Evolutionary conservation across 1,284 basidiomycete genomes (phyloP).

Genomic region (Trametes versicolor): DNA sequence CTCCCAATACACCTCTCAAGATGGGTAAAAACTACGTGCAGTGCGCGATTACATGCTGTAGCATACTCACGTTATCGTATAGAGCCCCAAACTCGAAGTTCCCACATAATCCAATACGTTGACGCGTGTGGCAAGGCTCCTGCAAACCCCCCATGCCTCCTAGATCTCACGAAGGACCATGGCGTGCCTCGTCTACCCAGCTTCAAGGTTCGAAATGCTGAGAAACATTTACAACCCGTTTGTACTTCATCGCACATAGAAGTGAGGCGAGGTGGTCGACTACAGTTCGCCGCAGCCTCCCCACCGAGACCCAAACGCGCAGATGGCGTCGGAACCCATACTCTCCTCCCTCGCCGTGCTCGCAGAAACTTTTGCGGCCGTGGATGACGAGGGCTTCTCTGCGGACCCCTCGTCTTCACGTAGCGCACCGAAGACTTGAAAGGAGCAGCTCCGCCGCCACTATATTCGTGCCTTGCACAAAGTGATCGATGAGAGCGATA

Average conservation of each 20-base stretch:
- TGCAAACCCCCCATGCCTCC: slow-evolving; percentile 13
- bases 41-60: not conserved
- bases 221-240: slow-evolving; percentile 55
- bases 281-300: slow-evolving; percentile 22
- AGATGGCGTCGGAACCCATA: slow-evolving; percentile 80
- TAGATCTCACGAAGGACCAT: slow-evolving; percentile 85
- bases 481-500: slow-evolving; percentile 94
- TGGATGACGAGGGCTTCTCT: slow-evolving; percentile 37
- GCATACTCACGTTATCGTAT: slow-evolving; percentile 38
- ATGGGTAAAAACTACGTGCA: slow-evolving; percentile 70
- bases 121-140: not conserved
- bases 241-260: slow-evolving; percentile 23
- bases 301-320: slow-evolving; percentile 59
- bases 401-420: slow-evolving; percentile 41
- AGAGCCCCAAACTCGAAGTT: slow-evolving; percentile 56
- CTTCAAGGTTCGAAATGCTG: slow-evolving; percentile 69
- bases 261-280: slow-evolving; percentile 8
- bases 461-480: slow-evolving; percentile 85
- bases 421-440: slow-evolving; percentile 58
- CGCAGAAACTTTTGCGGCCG: slow-evolving; percentile 46
- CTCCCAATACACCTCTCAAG: slow-evolving; percentile 9
- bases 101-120: slow-evolving; percentile 65
- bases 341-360: slow-evolving; percentile 65
- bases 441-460: slow-evolving; percentile 73
- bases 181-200: slow-evolving; percentile 81